These are phyloP conservation scores for Penicillium aurantiogriseum DNA, from an alignment of 2,329 filamentous ascomycete genomes.

Conservation along the genomic window DNA sequence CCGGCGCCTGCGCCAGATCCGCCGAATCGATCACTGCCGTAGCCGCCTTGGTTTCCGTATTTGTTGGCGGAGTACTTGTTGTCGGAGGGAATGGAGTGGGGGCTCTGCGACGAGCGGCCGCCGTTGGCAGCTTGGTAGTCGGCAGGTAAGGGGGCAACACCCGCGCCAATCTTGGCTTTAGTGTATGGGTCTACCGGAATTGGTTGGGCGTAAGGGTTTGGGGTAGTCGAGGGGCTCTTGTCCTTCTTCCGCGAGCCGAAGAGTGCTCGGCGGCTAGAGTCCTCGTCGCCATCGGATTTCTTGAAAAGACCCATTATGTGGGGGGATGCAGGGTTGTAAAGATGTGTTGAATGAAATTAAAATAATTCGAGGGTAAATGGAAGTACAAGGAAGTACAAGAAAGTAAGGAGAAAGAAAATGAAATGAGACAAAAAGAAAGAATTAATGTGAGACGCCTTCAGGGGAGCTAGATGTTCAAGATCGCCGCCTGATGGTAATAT, in stretches of 20 bases:
- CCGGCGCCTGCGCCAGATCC: constrained; percentile 30
- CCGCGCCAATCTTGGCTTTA: constrained; percentile 46
- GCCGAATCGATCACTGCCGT: constrained; percentile 55
- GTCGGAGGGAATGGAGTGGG: constrained; percentile 33
- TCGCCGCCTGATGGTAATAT: constrained; percentile 9
- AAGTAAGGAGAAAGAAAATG: constrained; percentile 5
- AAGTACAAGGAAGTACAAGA: constrained; percentile 1
- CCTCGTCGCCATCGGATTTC: constrained; percentile 55
- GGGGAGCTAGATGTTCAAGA: constrained; percentile 11
- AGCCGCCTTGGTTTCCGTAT: constrained; percentile 49
- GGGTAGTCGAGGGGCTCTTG: constrained; percentile 51
- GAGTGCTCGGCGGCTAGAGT: constrained; percentile 55
- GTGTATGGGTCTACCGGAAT: constrained; percentile 56
- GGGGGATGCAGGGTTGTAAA: not conserved
- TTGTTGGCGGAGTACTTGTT: constrained; percentile 39
- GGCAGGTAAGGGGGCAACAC: constrained; percentile 39
- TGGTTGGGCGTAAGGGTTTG: constrained; percentile 58
- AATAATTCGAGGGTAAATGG: not conserved
- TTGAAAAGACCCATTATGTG: constrained; percentile 46
- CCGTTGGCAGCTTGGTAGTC: constrained; percentile 29
- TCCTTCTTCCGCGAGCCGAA: constrained; percentile 58
- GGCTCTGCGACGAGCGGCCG: constrained; percentile 25
- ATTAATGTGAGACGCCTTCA: constrained; percentile 14
- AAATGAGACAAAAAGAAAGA: constrained; percentile 12
- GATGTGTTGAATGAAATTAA: constrained; percentile 1